These are phyloP conservation scores for Thermoascus crustaceus DNA, from an alignment of 2,329 filamentous ascomycete genomes.

Conservation along the genomic window DNA sequence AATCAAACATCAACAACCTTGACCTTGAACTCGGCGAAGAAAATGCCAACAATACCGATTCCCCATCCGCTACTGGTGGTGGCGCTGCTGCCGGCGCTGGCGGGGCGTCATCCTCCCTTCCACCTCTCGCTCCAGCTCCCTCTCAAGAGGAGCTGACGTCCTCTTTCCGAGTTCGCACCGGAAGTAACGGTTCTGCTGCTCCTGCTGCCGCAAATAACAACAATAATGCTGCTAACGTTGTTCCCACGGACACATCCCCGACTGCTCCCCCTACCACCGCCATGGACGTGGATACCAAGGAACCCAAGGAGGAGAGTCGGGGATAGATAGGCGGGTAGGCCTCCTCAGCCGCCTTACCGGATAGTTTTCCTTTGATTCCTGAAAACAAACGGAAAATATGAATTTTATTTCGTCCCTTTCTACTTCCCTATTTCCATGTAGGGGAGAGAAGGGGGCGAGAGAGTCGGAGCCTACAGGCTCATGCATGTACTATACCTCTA, in stretches of 20 bases:
- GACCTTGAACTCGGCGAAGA: conserved; percentile 20
- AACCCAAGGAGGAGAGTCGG: conserved; percentile 28
- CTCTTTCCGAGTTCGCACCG: conserved; percentile 28
- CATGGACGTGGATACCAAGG: conserved; percentile 25
- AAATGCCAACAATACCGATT: conserved; percentile 12
- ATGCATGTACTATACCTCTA: no score
- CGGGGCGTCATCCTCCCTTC: conserved; percentile 18
- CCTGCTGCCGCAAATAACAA: conserved; percentile 1
- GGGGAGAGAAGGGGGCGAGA: no score
- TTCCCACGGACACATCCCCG: conserved; percentile 7
- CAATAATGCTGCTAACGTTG: neutral
- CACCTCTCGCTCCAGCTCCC: conserved; percentile 27
- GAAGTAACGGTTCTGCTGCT: conserved; percentile 17
- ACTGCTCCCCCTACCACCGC: conserved; percentile 16
- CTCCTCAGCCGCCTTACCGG: no score
- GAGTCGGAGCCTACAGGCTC: no score
- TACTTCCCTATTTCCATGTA: no score
- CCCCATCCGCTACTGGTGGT: conserved; percentile 10
- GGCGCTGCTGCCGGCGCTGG: conserved; percentile 13
- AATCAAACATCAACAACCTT: conserved; percentile 22
- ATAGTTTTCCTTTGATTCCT: no score
- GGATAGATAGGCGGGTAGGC: no score
- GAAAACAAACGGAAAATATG: no score
- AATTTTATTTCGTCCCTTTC: no score
- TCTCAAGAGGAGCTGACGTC: conserved; percentile 31